A percentile compares a stretch with the other conserved stretches of the same genome.
Evolutionary conservation across 805 yeast genomes (phyloP).

Genomic region (Ogataea siamensis): DNA sequence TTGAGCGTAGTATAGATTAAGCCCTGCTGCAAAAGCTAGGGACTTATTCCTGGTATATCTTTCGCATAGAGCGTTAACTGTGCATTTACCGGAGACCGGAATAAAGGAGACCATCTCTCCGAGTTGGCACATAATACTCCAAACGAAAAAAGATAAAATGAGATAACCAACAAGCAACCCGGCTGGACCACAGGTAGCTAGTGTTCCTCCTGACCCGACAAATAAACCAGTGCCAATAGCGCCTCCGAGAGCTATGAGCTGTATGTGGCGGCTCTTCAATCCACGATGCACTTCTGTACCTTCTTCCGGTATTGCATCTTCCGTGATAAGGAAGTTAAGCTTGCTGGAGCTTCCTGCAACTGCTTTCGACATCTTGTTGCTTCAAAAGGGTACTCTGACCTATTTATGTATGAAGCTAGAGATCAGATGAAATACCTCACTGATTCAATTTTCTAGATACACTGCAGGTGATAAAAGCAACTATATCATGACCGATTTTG

Average conservation of each 20-base stretch:
- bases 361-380: neutral
- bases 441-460: no score
- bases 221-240: constrained; percentile 63
- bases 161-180: constrained; percentile 59
- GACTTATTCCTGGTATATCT: constrained; percentile 46
- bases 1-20: constrained; percentile 45
- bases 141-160: constrained; percentile 61
- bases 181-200: constrained; percentile 35
- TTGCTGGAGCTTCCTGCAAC: constrained; percentile 1
- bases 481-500: no score
- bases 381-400: no score
- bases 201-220: constrained; percentile 44
- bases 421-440: no score
- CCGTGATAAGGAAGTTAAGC: constrained; percentile 1
- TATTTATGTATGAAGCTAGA: no score
- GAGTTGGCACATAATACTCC: constrained; percentile 59
- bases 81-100: constrained; percentile 64
- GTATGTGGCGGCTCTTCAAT: constrained; percentile 47
- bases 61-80: constrained; percentile 47
- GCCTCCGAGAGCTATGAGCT: constrained; percentile 70
- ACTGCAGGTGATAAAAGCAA: no score
- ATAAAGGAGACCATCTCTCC: constrained; percentile 68
- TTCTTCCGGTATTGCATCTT: constrained; percentile 3
- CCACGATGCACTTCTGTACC: constrained; percentile 35
- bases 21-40: constrained; percentile 58